Percentiles rank a stretch among this genome's conserved stretches.
Evolutionary conservation across 371 early-diverging fungal species (phyloP).

Genomic region (Sporodiniella umbellata): DNA sequence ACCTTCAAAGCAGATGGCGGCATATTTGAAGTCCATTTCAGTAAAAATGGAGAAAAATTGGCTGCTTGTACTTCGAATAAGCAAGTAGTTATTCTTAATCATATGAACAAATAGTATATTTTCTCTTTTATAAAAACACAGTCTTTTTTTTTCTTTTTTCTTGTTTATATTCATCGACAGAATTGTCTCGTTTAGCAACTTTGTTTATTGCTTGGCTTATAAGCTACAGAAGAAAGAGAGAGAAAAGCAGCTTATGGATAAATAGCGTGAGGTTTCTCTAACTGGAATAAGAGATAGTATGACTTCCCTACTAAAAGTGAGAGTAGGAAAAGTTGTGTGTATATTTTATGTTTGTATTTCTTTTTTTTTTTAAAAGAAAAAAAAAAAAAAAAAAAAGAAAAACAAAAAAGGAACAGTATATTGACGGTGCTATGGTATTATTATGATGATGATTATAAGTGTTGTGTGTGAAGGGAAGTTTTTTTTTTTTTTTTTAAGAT

Average conservation of each 20-base stretch:
- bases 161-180: background rate
- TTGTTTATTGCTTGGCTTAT: too few species aligned
- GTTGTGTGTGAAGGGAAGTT: too few species aligned
- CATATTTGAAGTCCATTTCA: conserved; percentile 78
- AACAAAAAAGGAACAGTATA: background rate
- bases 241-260: too few species aligned
- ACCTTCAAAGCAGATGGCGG: conserved; percentile 69
- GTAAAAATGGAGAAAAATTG: conserved; percentile 53
- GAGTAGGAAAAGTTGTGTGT: too few species aligned
- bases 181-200: too few species aligned
- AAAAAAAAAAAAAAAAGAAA: background rate
- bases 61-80: conserved; percentile 55
- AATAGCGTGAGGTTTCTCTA: too few species aligned
- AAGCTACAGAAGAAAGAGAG: too few species aligned
- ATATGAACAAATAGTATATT: conserved; percentile 8
- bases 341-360: background rate
- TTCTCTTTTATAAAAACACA: background rate
- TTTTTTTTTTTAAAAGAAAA: background rate
- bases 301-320: too few species aligned
- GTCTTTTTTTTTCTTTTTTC: too few species aligned
- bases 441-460: too few species aligned
- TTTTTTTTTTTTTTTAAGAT: background rate
- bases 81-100: conserved; percentile 30
- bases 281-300: too few species aligned
- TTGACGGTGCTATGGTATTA: background rate